These are phyloP conservation scores for Pseudevernia furfuracea DNA, from an alignment of 495 filamentous ascomycete species.

Conservation along the genomic window DNA sequence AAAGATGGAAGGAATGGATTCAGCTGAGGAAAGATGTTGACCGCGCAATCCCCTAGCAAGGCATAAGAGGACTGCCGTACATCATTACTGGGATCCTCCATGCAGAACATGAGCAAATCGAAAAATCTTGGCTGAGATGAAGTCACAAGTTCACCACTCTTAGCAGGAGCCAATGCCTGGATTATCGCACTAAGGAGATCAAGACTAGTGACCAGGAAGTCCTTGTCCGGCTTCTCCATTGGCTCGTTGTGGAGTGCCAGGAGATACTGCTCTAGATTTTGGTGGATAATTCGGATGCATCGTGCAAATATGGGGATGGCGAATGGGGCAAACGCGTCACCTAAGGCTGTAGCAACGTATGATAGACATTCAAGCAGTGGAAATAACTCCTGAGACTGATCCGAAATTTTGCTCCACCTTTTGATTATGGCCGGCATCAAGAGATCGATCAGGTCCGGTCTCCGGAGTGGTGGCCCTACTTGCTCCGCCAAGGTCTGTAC, in stretches of 20 bases:
- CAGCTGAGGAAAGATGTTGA: constrained; percentile 83
- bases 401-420: constrained; percentile 77
- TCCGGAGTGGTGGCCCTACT: constrained; percentile 69
- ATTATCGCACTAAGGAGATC: constrained; percentile 92
- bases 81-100: constrained; percentile 87
- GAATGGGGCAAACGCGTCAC: constrained; percentile 73
- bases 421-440: constrained; percentile 93
- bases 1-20: constrained; percentile 63
- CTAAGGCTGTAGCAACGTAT: constrained; percentile 83
- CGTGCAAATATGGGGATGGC: constrained; percentile 75
- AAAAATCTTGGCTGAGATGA: constrained; percentile 77
- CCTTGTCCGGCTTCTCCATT: constrained; percentile 83
- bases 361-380: constrained; percentile 91
- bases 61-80: constrained; percentile 96
- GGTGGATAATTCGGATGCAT: constrained; percentile 83
- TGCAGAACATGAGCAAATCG: constrained; percentile 79
- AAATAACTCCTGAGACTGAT: constrained; percentile 90
- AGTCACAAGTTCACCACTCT: constrained; percentile 66
- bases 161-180: constrained; percentile 72
- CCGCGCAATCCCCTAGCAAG: constrained; percentile 90
- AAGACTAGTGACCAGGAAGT: constrained; percentile 93
- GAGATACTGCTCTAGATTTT: constrained; percentile 73
- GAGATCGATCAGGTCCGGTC: constrained; percentile 67
- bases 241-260: constrained; percentile 54
- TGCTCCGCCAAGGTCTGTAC: constrained; percentile 95